Evolutionary conservation across 1,284 basidiomycete genomes (phyloP).

Genomic region (Leccinum insolens): DNA sequence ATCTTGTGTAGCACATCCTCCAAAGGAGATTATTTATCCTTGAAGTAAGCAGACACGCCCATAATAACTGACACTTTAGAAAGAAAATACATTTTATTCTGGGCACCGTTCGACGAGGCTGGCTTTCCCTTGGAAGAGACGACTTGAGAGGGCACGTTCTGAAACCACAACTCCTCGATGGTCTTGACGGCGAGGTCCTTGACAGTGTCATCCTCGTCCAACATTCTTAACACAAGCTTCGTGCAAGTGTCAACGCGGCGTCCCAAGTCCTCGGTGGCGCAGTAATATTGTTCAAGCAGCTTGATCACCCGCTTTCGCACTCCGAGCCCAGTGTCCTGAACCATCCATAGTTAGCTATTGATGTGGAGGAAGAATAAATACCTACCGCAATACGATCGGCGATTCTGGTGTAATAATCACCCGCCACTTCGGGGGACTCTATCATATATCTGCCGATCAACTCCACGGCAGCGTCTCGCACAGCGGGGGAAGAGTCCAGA

Average conservation of each 20-base stretch:
- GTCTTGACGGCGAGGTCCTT: constrained; percentile 91
- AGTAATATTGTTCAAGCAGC: constrained; percentile 84
- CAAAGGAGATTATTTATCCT: too few species aligned
- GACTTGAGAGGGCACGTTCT: constrained; percentile 33
- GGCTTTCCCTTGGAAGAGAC: constrained; percentile 41
- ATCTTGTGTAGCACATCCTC: too few species aligned
- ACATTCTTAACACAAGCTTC: constrained; percentile 80
- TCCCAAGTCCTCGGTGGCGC: constrained; percentile 56
- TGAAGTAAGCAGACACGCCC: too few species aligned
- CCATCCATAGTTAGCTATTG: neutral
- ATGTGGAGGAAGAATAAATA: constrained; percentile 11
- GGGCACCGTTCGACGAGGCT: constrained; percentile 29
- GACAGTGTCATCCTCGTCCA: constrained; percentile 40
- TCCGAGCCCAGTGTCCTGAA: constrained; percentile 86
- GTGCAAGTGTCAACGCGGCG: constrained; percentile 82
- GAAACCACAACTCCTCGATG: constrained; percentile 90
- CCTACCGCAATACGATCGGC: constrained; percentile 85
- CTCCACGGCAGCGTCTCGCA: constrained; percentile 95
- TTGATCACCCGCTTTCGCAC: constrained; percentile 97
- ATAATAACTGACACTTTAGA: too few species aligned
- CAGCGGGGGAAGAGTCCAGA: constrained; percentile 87
- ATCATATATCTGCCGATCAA: constrained; percentile 95
- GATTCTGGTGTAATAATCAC: constrained; percentile 85
- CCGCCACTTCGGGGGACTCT: constrained; percentile 81
- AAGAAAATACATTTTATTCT: constrained; percentile 52